Base-by-base conservation (phyloP, 1,139 yeast species). In the Candida frijolesensis region DNA sequence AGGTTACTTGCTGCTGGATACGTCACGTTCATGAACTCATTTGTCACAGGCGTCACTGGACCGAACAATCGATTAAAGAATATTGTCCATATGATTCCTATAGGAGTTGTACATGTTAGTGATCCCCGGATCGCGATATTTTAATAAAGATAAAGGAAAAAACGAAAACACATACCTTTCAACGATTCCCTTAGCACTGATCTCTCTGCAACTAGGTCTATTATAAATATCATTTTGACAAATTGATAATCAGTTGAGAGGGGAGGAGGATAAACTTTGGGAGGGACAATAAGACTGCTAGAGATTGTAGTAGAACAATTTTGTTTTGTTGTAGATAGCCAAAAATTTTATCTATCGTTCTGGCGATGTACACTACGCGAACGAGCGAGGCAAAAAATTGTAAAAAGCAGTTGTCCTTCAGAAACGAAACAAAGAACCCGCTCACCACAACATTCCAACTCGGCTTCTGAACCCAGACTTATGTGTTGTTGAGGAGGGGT, bases 61-160 rank as follows among this genome's bases (percentile, higher is more conserved):
- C 94, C 92, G 63, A 88, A 84, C 32, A 87, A 70, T 44, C 96
- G 68, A 52, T 84, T 83, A 63, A 88, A 88, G 64, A 88, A 80
- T 27, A 88, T 81, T 1, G 89, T 72, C 74, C 88, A 84, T 52
- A 87, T 64, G 35, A 86, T 65, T 3, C 90, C 94, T 73, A 50
- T 16, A 18, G 15, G 3, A 16, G 41, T 18, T 12, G 67, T 65
- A 61, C 63, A 54, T 14, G 14, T 40, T 42, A 32, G 29, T 39
- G 11, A 29, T 38, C 19, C n/a, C 10, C 35, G 25, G 25, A 29
- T 38, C 22, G 27, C 42, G 45, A 30, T 7, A 16, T 4, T 11
- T n/a, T 38, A 6, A 9, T n/a, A 16, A 19, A n/a, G 32, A 12
- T 14, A 32, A 32, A 18, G 15, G 16, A 18, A 38, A 38, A 27